These are phyloP conservation scores for Phellinidium pouzarii DNA, from an alignment of 1,284 basidiomycete species.

Conservation along the genomic window DNA sequence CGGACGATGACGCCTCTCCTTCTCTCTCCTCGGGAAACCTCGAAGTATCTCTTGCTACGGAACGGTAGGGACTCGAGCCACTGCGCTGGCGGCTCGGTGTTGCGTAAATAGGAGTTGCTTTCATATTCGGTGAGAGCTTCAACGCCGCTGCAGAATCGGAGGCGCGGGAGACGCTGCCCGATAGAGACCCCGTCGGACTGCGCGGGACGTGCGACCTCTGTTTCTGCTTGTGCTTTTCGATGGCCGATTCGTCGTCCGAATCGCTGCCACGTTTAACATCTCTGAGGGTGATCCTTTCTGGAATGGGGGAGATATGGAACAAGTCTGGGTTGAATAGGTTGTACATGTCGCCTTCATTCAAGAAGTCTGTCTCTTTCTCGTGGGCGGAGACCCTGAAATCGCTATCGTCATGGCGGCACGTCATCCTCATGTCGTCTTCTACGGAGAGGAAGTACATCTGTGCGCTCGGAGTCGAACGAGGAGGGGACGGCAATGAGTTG, in stretches of 20 bases:
- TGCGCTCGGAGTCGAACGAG: not conserved
- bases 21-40: not conserved
- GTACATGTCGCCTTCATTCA: slow-evolving; percentile 2
- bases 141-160: slow-evolving; percentile 12
- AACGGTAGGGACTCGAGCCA: slow-evolving; percentile 8
- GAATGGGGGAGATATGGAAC: slow-evolving; percentile 14
- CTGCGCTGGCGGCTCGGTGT: slow-evolving; percentile 5
- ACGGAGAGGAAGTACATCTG: slow-evolving; percentile 1
- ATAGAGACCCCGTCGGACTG: slow-evolving; percentile 7
- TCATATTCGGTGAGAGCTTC: not conserved
- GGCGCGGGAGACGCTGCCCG: slow-evolving; percentile 14
- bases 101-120: not conserved
- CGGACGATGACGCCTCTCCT: slow-evolving; percentile 11
- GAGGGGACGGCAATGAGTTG: not conserved
- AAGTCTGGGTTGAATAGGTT: slow-evolving; percentile 3
- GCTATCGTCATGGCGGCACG: not conserved
- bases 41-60: not conserved
- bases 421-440: not conserved
- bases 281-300: not conserved
- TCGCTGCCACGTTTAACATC: not conserved
- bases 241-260: not conserved
- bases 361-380: not conserved
- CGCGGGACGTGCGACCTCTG: slow-evolving; percentile 1
- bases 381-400: not conserved
- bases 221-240: slow-evolving; percentile 2